Evolutionary conservation across 768 basidiomycete genomes (phyloP).

Genomic region (Mycena crocata): DNA sequence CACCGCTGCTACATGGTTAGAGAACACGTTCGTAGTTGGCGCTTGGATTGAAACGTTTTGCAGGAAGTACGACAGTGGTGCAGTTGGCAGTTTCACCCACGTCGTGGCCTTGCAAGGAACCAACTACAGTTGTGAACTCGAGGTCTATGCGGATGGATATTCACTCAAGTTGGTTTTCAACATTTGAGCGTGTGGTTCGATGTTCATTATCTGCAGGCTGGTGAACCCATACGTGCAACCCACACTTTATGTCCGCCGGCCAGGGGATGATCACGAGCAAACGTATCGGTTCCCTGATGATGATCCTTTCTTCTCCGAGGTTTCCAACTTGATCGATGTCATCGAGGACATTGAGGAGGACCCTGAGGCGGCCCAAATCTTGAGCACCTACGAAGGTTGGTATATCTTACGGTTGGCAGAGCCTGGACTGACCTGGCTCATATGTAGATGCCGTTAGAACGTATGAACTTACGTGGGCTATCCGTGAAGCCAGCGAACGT

Average conservation of each 20-base stretch:
- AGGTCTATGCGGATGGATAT: constrained; percentile 95
- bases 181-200: constrained; percentile 24
- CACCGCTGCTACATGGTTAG: constrained; percentile 90
- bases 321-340: constrained; percentile 88
- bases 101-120: constrained; percentile 91
- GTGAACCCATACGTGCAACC: constrained; percentile 96
- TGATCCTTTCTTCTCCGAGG: constrained; percentile 95
- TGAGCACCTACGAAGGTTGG: constrained; percentile 87
- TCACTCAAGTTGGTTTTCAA: constrained; percentile 71
- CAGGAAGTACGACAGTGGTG: constrained; percentile 96
- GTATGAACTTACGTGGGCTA: constrained; percentile 95
- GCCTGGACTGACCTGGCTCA: constrained; percentile 1
- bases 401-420: constrained; percentile 11
- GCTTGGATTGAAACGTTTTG: constrained; percentile 4
- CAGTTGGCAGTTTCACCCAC: constrained; percentile 93
- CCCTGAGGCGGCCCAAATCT: constrained; percentile 81
- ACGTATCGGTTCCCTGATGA: constrained; percentile 80
- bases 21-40: constrained; percentile 26
- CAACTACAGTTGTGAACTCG: constrained; percentile 95
- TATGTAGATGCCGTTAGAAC: constrained; percentile 82
- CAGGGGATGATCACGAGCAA: constrained; percentile 84
- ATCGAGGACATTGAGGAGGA: constrained; percentile 93
- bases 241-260: constrained; percentile 85
- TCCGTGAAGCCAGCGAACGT: constrained; percentile 81
- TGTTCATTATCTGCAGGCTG: constrained; percentile 57